Evolutionary conservation across 1,284 basidiomycete species (phyloP), one percentile per base, ranked within the genome.

Genomic region (Limonomyces culmigenus): DNA sequence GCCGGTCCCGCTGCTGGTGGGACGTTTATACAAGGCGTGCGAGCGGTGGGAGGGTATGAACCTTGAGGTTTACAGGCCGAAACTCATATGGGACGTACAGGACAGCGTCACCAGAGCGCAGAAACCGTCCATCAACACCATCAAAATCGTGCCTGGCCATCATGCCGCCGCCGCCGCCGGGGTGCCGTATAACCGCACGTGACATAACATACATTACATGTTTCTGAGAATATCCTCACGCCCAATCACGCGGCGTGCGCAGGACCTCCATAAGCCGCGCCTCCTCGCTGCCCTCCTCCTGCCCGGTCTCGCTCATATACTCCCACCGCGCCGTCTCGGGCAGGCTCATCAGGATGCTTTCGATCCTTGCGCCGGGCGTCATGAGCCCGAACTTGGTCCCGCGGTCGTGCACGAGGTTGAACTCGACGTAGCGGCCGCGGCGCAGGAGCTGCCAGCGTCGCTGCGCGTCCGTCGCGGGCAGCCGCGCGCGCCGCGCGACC

Each of bases 271-370:
- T 44, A 41, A 91, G 49, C 49, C 71, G 66, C 23, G 67, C 77
- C 51, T 93, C 88, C 44, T 75, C 70, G 14, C 73, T 77, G 1
- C 70, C 76, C 42, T 68, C 67, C 29, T 70, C 60, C 12, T 60
- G 59, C 3, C 85, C 87, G 45, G 92, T 50, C 11, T 87, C 79
- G 18, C 70, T 71, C 74, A 81, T 80, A 55, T 95, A 96, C 58
- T 96, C 91, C 91, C 91, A 96, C 42, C 88, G 66, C 19, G 85
- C 87, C 1, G 74, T 79, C 59, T 92, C 80, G 0, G 91, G 92
- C 39, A 96, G 52, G 51, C 79, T 87, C 84, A 92, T 91, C 40
- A 93, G 56, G 40, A 95, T 91, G 51, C 84, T 89, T 64, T 96
- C 92, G 16, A 93, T 79, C 42, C 91, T 65, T 16, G 88, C 88